Evolutionary conservation across 2,329 filamentous ascomycete genomes (phyloP).

Genomic region (Periglandula ipomoeae): DNA sequence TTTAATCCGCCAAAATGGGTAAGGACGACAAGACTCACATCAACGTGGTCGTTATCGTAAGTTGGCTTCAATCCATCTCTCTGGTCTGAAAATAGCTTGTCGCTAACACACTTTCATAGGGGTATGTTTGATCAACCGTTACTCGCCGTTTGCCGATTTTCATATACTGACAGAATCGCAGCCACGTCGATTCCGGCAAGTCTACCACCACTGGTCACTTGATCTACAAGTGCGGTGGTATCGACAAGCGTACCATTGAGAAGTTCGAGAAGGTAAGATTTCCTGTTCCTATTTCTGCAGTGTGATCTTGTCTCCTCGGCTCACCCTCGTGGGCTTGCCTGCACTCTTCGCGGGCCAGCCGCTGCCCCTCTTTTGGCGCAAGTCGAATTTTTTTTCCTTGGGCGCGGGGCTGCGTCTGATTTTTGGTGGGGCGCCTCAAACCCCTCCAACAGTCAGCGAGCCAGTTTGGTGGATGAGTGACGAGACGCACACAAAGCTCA

Average conservation of each 20-base stretch:
- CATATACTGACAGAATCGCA: constrained; percentile 17
- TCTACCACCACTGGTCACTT: constrained; percentile 90
- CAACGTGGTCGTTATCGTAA: constrained; percentile 91
- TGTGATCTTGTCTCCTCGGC: not conserved
- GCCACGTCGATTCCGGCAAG: constrained; percentile 99
- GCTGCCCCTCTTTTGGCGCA: constrained; percentile 2
- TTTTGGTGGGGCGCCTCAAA: constrained; percentile 12
- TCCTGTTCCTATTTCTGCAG: constrained; percentile 8
- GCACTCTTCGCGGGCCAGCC: not conserved
- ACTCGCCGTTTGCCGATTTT: constrained; percentile 21
- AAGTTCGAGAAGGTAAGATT: constrained; percentile 98
- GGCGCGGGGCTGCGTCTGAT: constrained; percentile 3
- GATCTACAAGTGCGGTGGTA: constrained; percentile 99
- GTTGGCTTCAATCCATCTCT: constrained; percentile 13
- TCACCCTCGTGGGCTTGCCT: not conserved
- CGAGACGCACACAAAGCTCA: not conserved
- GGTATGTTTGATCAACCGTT: constrained; percentile 14
- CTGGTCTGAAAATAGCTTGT: not conserved
- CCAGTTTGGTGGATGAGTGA: no score
- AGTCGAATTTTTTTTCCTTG: constrained; percentile 12
- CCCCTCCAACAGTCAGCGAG: constrained; percentile 7
- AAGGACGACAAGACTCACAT: constrained; percentile 95
- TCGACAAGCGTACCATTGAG: constrained; percentile 99
- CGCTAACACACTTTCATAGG: constrained; percentile 17
- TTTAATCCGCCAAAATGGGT: constrained; percentile 31